Conservation (phyloP, 768 basidiomycete genomes). For the Pleurotus giganteus region DNA sequence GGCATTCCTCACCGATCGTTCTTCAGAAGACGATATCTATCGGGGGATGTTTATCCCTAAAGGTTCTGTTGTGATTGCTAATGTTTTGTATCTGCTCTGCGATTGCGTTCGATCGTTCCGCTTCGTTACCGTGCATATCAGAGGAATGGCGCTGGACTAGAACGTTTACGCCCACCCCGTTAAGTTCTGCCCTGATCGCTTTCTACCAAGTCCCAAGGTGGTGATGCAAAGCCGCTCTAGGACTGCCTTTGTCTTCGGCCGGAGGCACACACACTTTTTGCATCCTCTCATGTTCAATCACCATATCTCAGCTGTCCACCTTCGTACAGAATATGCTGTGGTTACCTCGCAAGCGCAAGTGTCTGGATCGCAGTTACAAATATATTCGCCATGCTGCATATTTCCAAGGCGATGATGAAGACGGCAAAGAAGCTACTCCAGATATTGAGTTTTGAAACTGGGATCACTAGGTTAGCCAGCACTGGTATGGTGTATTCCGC, state of each 20-base stretch:
- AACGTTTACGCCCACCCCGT: constrained; percentile 29
- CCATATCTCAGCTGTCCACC: background rate
- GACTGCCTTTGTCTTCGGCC: constrained; percentile 40
- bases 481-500: too few species aligned
- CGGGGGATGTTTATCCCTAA: constrained; percentile 28
- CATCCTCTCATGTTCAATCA: background rate
- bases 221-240: constrained; percentile 15
- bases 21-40: constrained; percentile 24
- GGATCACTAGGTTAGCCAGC: too few species aligned
- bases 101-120: too few species aligned
- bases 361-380: constrained; percentile 32
- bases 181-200: constrained; percentile 34
- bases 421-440: too few species aligned
- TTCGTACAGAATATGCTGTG: constrained; percentile 40
- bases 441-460: too few species aligned
- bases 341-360: constrained; percentile 45
- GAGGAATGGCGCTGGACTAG: constrained; percentile 30
- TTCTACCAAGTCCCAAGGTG: constrained; percentile 23
- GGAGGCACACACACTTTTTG: constrained; percentile 25
- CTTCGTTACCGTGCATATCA: constrained; percentile 13
- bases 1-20: constrained; percentile 19
- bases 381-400: background rate
- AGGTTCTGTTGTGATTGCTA: constrained; percentile 10
- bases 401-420: background rate
- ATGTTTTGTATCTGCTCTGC: background rate